Evolutionary conservation across 495 filamentous ascomycete species (phyloP).

Genomic region (Penicillium odoratum): DNA sequence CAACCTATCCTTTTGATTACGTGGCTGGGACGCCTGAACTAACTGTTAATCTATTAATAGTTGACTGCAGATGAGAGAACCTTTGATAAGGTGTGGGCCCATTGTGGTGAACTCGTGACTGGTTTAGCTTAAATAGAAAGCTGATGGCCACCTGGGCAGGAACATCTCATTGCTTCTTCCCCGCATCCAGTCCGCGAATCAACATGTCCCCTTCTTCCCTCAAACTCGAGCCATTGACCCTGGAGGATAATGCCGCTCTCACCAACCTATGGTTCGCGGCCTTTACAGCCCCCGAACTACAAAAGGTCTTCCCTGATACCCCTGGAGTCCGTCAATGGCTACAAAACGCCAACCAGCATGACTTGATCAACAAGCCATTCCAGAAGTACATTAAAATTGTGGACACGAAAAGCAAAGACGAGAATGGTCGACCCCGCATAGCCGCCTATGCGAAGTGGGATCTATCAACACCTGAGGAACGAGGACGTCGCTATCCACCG

Average conservation of each 20-base stretch:
- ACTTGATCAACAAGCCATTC: constrained; percentile 24
- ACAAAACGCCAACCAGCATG: constrained; percentile 17
- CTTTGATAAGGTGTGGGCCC: not conserved
- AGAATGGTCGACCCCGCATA: constrained; percentile 19
- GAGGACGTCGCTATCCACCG: constrained; percentile 27
- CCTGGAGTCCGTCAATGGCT: constrained; percentile 28
- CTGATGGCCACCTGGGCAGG: not conserved
- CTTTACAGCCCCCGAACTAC: constrained; percentile 7
- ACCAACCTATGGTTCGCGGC: constrained; percentile 6
- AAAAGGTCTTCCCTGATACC: constrained; percentile 26
- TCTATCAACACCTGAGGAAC: constrained; percentile 20
- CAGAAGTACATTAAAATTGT: constrained; percentile 32
- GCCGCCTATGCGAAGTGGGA: constrained; percentile 34
- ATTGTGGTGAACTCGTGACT: not conserved
- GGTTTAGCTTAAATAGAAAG: not conserved
- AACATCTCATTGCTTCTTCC: not conserved
- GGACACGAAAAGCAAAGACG: constrained; percentile 18
- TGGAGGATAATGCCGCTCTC: constrained; percentile 5
- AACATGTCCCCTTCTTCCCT: not conserved
- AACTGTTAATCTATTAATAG: no score
- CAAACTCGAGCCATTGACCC: constrained; percentile 4
- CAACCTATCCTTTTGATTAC: no score
- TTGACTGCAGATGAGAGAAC: no score
- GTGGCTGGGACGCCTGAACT: no score
- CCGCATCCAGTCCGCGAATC: not conserved